Percentiles rank a stretch among this genome's conserved stretches.
Conservation (phyloP, 2,329 filamentous ascomycete genomes). For the Diatrype stigma region DNA sequence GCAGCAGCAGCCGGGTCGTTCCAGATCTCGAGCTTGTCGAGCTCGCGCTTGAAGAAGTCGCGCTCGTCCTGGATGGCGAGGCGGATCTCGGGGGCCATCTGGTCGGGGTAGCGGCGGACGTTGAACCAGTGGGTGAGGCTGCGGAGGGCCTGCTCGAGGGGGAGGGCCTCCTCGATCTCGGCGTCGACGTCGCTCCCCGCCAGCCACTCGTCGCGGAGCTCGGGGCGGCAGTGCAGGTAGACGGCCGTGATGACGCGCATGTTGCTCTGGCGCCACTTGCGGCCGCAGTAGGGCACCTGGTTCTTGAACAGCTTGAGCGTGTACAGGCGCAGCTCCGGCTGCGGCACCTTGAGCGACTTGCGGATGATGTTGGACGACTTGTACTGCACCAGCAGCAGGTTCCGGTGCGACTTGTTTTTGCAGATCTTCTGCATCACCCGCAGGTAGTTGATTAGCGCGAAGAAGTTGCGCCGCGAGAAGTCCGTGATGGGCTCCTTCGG, state of each 20-base stretch:
- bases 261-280: slow-evolving; percentile 96
- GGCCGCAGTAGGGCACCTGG: slow-evolving; percentile 94
- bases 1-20: too few species aligned
- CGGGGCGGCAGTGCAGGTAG: slow-evolving; percentile 88
- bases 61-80: slow-evolving; percentile 65
- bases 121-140: slow-evolving; percentile 95
- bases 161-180: slow-evolving; percentile 88
- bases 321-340: slow-evolving; percentile 82
- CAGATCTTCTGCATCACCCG: slow-evolving; percentile 97
- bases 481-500: slow-evolving; percentile 76
- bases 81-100: slow-evolving; percentile 59
- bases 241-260: slow-evolving; percentile 99
- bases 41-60: slow-evolving; percentile 74
- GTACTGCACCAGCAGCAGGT: slow-evolving; percentile 89
- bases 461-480: slow-evolving; percentile 93
- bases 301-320: slow-evolving; percentile 98
- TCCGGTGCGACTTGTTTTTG: slow-evolving; percentile 91
- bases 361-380: slow-evolving; percentile 90
- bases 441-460: slow-evolving; percentile 89
- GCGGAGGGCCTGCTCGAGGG: slow-evolving; percentile 84
- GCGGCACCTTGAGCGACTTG: slow-evolving; percentile 86
- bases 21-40: slow-evolving; percentile 66
- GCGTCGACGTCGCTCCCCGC: slow-evolving; percentile 86
- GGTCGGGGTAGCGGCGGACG: slow-evolving; percentile 73
- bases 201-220: slow-evolving; percentile 92